Evolutionary conservation across 2,329 filamentous ascomycete species (phyloP).

Genomic region (Clarireedia sp.): DNA sequence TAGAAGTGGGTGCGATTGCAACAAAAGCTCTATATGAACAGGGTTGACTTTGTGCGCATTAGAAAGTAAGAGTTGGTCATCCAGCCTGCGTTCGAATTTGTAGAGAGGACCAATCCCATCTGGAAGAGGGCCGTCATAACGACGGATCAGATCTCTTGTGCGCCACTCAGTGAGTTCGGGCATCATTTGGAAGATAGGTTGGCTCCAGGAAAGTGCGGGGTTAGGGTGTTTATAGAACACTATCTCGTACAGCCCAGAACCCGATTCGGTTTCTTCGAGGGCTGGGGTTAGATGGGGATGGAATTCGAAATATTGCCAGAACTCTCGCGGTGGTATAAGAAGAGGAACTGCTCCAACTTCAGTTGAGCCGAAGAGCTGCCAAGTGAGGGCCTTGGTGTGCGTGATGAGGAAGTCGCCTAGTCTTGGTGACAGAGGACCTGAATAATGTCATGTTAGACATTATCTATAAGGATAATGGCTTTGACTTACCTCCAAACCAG

Average conservation of each 20-base stretch:
- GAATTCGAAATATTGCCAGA: constrained; percentile 30
- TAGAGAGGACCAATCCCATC: constrained; percentile 24
- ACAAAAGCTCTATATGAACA: constrained; percentile 31
- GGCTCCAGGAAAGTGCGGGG: not conserved
- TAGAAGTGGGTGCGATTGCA: constrained; percentile 30
- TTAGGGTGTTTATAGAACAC: not conserved
- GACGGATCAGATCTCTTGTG: constrained; percentile 35
- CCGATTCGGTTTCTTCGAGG: constrained; percentile 11
- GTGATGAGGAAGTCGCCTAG: not conserved
- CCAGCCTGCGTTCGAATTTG: constrained; percentile 27
- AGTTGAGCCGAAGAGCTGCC: constrained; percentile 17
- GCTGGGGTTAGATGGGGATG: constrained; percentile 21
- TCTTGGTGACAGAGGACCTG: constrained; percentile 1
- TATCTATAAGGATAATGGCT: not conserved
- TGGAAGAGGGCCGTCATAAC: constrained; percentile 12
- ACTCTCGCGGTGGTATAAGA: constrained; percentile 19
- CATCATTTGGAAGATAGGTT: constrained; percentile 36
- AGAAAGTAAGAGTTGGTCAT: constrained; percentile 37
- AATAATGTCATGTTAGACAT: not conserved
- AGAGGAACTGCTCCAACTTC: constrained; percentile 24
- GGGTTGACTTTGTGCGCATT: constrained; percentile 41
- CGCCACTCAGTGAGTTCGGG: constrained; percentile 35
- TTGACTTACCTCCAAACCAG: constrained; percentile 18
- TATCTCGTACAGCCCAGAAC: not conserved
- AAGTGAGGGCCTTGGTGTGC: not conserved